A percentile compares a stretch with the other conserved stretches of the same genome.
These are phyloP conservation scores for Teratosphaeria zuluensis DNA, from an alignment of 2,329 filamentous ascomycete genomes.

Conservation along the genomic window DNA sequence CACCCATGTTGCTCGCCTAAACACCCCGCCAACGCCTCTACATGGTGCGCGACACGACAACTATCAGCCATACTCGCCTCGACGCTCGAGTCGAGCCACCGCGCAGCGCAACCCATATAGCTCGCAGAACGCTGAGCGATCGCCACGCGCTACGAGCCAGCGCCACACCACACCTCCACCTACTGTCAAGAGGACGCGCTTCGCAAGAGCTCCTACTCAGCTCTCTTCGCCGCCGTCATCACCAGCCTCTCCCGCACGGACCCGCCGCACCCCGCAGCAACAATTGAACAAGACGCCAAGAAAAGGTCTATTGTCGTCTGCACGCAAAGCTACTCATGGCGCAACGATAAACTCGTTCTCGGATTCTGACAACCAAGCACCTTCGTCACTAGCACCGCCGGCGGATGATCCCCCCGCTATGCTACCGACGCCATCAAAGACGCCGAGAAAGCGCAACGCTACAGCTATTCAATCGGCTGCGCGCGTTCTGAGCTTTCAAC, in stretches of 20 bases:
- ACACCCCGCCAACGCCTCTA: conserved; percentile 59
- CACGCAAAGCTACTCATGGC: neutral
- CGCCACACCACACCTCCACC: conserved; percentile 16
- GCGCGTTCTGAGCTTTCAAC: conserved; percentile 44
- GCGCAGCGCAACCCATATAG: conserved; percentile 36
- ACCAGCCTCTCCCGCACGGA: conserved; percentile 23
- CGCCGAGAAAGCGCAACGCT: conserved; percentile 49
- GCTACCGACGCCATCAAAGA: conserved; percentile 64
- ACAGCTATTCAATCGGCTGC: conserved; percentile 39
- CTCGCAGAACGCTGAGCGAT: conserved; percentile 26
- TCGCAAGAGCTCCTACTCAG: conserved; percentile 33
- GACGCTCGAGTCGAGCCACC: conserved; percentile 18
- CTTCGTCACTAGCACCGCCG: conserved; percentile 10
- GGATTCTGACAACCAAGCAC: conserved; percentile 12
- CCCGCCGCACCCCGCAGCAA: conserved; percentile 1
- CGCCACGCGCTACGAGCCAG: conserved; percentile 4
- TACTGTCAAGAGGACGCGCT: conserved; percentile 29
- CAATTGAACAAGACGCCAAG: conserved; percentile 8
- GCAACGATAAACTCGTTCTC: conserved; percentile 4
- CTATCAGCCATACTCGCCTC: conserved; percentile 58
- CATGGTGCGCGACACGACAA: conserved; percentile 54
- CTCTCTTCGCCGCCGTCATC: conserved; percentile 35
- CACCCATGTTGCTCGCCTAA: conserved; percentile 45
- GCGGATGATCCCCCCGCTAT: conserved; percentile 37
- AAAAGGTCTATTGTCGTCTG: conserved; percentile 6